Base-by-base conservation (phyloP, 2,329 filamentous ascomycete genomes). In the Tolypocladium cylindrosporum region DNA sequence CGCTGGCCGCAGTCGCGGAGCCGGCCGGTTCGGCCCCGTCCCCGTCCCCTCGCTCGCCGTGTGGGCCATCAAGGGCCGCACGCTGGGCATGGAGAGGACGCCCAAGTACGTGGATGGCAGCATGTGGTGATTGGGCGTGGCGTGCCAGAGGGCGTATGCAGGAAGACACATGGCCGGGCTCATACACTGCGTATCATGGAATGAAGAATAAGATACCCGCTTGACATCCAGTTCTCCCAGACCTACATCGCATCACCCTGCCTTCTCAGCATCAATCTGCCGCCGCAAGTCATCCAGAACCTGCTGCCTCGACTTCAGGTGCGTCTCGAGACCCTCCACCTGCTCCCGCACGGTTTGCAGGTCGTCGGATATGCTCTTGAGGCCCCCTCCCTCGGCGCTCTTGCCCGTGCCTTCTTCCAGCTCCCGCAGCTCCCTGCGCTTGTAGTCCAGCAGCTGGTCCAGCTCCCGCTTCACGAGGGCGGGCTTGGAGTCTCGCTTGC, bases 381-480 rank as follows among this genome's bases (percentile, higher is more conserved):
- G 71, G 61, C 82, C 83, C 61, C 87, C 84, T 0, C 90, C 91
- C 9, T 82, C 83, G 67, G 86, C 85, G 55, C 77, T 84, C 75
- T 81, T 87, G 62, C 83, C 86, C 57, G 83, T 81, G 37, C 88
- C 89, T 62, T 85, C 82, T 73, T 94, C 88, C 72, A 91, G 68
- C 55, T 89, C 91, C 64, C 84, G 80, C 70, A 93, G 78, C 77
- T 87, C 87, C 68, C 85, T 85, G 71, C 90, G 80, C 83, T 99
- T 99, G 73, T 96, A 97, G 69, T 99, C 94, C 50, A 99, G 79
- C 72, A 99, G 75, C 76, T 96, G 90, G 73, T 97, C 91, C 53
- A 97, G 78, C 75, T 99, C 94, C 62, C 92, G 82, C 81, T 97
- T 97, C 58, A 97, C 90, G 45, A 99, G 80, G 42, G 91, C 90